Conservation (phyloP, 192 early-diverging fungal genomes). For the Piromyces finnis region DNA sequence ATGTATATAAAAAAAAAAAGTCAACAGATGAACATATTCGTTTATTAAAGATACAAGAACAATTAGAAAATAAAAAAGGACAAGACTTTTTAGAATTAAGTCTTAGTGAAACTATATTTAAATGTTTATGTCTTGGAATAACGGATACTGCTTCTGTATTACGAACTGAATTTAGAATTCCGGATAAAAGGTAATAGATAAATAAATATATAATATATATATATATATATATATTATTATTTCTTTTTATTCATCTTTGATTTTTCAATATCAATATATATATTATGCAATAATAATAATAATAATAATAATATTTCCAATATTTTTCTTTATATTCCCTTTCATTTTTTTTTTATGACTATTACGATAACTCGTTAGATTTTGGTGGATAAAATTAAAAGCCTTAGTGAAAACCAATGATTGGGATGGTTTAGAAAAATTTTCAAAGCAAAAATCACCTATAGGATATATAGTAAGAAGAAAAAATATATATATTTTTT, state of each 20-base stretch:
- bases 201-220: not conserved
- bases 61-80: conserved; percentile 53
- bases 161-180: conserved; percentile 65
- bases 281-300: too few relatives aligned
- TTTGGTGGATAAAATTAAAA: conserved; percentile 78
- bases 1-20: too few relatives aligned
- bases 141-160: conserved; percentile 55
- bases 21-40: conserved; percentile 61
- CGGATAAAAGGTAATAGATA: conserved; percentile 42
- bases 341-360: too few relatives aligned
- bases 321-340: too few relatives aligned
- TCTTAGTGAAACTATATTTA: conserved; percentile 70
- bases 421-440: conserved; percentile 72
- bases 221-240: conserved; percentile 3
- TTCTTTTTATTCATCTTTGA: not conserved
- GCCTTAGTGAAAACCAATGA: conserved; percentile 62
- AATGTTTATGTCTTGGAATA: conserved; percentile 54
- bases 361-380: too few relatives aligned
- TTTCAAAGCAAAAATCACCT: conserved; percentile 40
- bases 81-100: conserved; percentile 50
- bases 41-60: conserved; percentile 51
- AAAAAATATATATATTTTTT: too few relatives aligned
- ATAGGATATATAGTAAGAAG: conserved; percentile 45
- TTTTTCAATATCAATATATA: too few relatives aligned
- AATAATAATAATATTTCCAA: too few relatives aligned